A percentile compares a stretch with the other conserved stretches of the same genome.
phyloP scores from a whole-genome alignment of 352 stramenopile species.

The Thraustochytrium striatum region DNA sequence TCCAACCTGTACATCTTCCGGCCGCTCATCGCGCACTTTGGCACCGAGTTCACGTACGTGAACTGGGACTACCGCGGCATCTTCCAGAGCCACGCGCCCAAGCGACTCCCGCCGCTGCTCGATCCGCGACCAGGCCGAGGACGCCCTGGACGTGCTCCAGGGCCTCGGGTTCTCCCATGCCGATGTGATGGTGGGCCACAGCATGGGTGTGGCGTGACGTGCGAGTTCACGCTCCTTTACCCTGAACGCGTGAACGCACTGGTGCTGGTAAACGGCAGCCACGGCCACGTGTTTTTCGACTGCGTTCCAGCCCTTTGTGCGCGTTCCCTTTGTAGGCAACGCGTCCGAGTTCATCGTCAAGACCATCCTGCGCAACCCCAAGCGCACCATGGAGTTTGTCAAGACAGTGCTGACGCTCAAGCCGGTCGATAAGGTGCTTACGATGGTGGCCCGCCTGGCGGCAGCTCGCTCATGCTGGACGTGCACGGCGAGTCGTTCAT shows the following conservation, averaged over 20 bases:
- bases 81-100: constrained; percentile 14
- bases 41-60: constrained; percentile 1
- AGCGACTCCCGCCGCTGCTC: neutral
- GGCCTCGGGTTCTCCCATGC: neutral
- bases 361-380: constrained; percentile 11
- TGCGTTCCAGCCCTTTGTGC: constrained; percentile 50
- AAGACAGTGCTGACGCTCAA: neutral
- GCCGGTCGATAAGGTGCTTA: neutral
- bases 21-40: neutral
- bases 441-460: neutral
- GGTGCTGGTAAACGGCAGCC: constrained; percentile 50
- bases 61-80: constrained; percentile 49
- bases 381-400: neutral
- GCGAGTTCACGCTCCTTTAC: constrained; percentile 45
- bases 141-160: constrained; percentile 41
- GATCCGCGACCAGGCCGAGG: constrained; percentile 48
- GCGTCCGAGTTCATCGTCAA: constrained; percentile 6
- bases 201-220: constrained; percentile 46
- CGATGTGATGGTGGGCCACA: constrained; percentile 40
- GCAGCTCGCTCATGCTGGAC: neutral
- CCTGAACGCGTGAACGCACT: constrained; percentile 39
- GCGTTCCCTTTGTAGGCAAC: constrained; percentile 33
- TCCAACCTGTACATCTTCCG: neutral
- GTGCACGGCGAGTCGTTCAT: constrained; percentile 30
- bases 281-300: constrained; percentile 48